Percentiles rank a stretch among this genome's conserved stretches.
These are phyloP conservation scores for Russula sp. DNA, from an alignment of 768 basidiomycete genomes.

Conservation along the genomic window DNA sequence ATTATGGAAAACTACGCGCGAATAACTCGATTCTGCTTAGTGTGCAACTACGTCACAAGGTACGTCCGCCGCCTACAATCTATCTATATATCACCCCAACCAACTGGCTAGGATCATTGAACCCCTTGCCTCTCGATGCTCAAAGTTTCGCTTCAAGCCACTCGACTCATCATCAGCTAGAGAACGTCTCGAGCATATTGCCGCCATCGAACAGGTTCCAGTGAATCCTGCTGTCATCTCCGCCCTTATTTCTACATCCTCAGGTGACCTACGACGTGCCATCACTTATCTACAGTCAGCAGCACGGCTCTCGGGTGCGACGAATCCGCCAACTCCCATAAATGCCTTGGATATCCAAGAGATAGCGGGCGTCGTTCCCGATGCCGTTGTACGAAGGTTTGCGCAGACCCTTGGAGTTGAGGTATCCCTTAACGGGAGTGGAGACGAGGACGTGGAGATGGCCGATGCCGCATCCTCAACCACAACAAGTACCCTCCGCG, in stretches of 20 bases:
- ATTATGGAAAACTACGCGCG: constrained; percentile 99
- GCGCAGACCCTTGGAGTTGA: constrained; percentile 73
- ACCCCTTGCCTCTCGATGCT: constrained; percentile 96
- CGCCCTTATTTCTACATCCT: constrained; percentile 73
- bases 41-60: constrained; percentile 99
- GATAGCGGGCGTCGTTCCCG: constrained; percentile 94
- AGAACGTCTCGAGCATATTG: constrained; percentile 75
- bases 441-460: constrained; percentile 51
- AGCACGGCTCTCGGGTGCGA: constrained; percentile 76
- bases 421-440: constrained; percentile 37
- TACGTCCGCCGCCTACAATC: constrained; percentile 37
- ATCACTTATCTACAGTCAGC: constrained; percentile 98
- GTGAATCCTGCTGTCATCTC: constrained; percentile 59
- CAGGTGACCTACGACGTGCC: constrained; percentile 91
- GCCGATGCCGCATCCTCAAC: constrained; percentile 30
- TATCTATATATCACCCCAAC: constrained; percentile 4
- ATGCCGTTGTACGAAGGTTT: constrained; percentile 63
- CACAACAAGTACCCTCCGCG: constrained; percentile 36
- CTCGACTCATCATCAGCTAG: constrained; percentile 77
- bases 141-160: constrained; percentile 97
- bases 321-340: constrained; percentile 69
- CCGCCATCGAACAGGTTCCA: constrained; percentile 65
- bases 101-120: constrained; percentile 79
- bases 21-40: constrained; percentile 96
- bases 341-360: constrained; percentile 83